phyloP scores from a whole-genome alignment of 2,329 filamentous ascomycete genomes.

The Diaporthe citriasiana region DNA sequence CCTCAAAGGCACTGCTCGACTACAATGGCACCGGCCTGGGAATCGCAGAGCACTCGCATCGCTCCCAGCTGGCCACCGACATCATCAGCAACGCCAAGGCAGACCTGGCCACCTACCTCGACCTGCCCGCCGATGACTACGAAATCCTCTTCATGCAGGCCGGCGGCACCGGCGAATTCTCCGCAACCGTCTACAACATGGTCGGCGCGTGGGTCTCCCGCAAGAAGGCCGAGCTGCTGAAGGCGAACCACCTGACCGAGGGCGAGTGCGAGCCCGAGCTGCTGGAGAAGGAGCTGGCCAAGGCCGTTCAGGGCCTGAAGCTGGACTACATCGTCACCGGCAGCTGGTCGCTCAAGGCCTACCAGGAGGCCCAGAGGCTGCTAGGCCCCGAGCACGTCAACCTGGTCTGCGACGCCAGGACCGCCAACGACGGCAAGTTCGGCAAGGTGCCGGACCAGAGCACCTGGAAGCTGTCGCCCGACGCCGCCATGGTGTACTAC shows the following conservation, averaged over 20 bases:
- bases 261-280: constrained; percentile 67
- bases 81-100: constrained; percentile 86
- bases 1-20: constrained; percentile 83
- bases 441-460: constrained; percentile 84
- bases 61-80: constrained; percentile 81
- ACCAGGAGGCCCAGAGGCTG: constrained; percentile 83
- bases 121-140: constrained; percentile 84
- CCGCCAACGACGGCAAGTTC: constrained; percentile 83
- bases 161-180: constrained; percentile 89
- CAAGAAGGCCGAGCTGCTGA: constrained; percentile 71
- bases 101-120: constrained; percentile 79
- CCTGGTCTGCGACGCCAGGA: constrained; percentile 77
- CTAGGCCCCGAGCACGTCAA: constrained; percentile 86
- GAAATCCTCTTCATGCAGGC: constrained; percentile 91
- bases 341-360: constrained; percentile 90
- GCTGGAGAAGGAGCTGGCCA: constrained; percentile 71
- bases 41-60: constrained; percentile 91
- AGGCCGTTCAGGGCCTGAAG: constrained; percentile 79
- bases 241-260: constrained; percentile 65
- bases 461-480: constrained; percentile 80
- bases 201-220: constrained; percentile 85
- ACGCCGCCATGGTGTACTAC: constrained; percentile 84
- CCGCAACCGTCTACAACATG: constrained; percentile 86
- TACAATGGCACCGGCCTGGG: constrained; percentile 86
- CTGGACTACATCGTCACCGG: constrained; percentile 94